Percentiles rank a stretch among this genome's conserved stretches.
Conservation (phyloP, 2,329 filamentous ascomycete species). For the Talaromyces sp. region DNA sequence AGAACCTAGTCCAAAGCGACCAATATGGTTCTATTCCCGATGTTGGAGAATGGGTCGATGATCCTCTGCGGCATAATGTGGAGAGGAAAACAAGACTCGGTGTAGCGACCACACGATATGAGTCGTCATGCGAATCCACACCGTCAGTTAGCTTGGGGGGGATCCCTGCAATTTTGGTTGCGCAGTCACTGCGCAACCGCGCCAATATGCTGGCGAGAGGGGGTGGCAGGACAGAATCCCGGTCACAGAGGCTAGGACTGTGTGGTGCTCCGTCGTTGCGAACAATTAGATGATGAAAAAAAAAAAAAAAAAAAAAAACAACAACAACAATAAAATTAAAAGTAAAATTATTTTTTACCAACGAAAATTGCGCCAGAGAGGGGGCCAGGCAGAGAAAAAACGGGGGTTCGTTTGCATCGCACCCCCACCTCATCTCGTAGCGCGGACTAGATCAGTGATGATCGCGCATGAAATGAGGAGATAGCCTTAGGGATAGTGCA, state of each 20-base stretch:
- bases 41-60: background rate
- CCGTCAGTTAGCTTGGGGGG: background rate
- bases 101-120: background rate
- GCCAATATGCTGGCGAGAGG: background rate
- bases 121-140: conserved; percentile 13
- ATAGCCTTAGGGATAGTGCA: background rate
- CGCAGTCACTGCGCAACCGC: conserved; percentile 10
- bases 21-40: background rate
- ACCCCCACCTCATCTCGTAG: background rate
- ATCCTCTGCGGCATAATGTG: background rate
- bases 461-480: background rate
- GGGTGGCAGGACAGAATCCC: background rate
- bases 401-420: background rate
- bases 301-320: background rate
- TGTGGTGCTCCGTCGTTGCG: background rate
- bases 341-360: background rate
- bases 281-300: background rate
- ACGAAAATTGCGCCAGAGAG: background rate
- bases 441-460: background rate
- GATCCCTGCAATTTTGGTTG: conserved; percentile 10
- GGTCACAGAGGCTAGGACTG: background rate
- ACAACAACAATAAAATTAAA: background rate
- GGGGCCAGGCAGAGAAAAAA: background rate
- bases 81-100: background rate
- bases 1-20: background rate